Percentiles rank a stretch among this genome's conserved stretches.
Conservation (phyloP, 1,284 basidiomycete species). For the Tausonia pullulans region DNA sequence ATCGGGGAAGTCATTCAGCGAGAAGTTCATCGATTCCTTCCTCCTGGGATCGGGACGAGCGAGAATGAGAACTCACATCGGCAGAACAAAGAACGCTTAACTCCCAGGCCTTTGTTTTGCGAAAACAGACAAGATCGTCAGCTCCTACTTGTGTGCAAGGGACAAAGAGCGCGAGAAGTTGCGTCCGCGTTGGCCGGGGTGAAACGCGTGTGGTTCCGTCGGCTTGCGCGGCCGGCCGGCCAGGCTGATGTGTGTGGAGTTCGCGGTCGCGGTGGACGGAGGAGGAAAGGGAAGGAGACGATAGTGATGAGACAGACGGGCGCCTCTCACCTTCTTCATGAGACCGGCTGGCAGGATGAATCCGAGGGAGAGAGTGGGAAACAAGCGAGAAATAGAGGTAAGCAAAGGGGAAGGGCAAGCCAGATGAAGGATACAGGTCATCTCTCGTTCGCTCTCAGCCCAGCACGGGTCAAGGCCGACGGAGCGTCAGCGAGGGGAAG, state of each 20-base stretch:
- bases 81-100: slow-evolving; percentile 35
- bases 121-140: slow-evolving; percentile 8
- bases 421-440: no score
- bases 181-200: no score
- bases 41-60: not conserved
- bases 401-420: not conserved
- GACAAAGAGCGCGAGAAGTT: not conserved
- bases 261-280: no score
- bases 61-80: slow-evolving; percentile 20
- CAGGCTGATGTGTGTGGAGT: no score
- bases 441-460: no score
- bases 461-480: no score
- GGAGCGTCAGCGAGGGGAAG: not conserved
- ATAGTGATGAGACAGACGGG: no score
- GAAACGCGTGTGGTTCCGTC: no score
- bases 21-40: not conserved
- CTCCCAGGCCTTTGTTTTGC: slow-evolving; percentile 36
- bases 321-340: slow-evolving; percentile 12
- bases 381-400: not conserved
- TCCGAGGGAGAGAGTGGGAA: not conserved
- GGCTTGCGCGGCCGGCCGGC: no score
- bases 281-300: no score
- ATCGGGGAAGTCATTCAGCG: not conserved
- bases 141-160: not conserved
- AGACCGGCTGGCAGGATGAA: not conserved